Evolutionary conservation across 1,284 basidiomycete genomes (phyloP).

Genomic region (Ganoderma multipileum): DNA sequence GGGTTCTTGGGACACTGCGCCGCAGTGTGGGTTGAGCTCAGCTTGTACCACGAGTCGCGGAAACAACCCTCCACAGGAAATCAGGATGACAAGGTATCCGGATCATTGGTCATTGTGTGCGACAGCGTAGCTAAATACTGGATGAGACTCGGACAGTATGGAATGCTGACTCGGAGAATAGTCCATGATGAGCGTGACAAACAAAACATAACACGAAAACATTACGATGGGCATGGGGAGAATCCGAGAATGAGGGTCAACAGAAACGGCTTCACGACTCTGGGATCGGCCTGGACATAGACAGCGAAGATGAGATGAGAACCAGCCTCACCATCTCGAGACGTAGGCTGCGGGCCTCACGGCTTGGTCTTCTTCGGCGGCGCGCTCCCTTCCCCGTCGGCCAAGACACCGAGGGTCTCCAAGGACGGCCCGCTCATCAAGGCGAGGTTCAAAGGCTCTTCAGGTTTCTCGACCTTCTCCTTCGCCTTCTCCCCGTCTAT

Average conservation of each 20-base stretch:
- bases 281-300: background rate
- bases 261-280: background rate
- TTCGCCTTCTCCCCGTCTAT: constrained; percentile 5
- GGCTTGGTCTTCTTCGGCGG: constrained; percentile 12
- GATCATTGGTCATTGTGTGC: background rate
- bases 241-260: background rate
- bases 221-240: background rate
- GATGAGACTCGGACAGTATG: background rate
- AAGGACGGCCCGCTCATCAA: constrained; percentile 40
- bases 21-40: background rate
- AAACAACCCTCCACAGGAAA: background rate
- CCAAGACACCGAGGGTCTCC: background rate
- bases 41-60: background rate
- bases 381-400: background rate
- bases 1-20: background rate
- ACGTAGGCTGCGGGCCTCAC: constrained; percentile 6
- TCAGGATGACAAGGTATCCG: background rate
- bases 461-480: background rate
- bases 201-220: background rate
- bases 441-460: background rate
- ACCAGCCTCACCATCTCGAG: background rate
- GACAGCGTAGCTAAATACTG: background rate
- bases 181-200: background rate
- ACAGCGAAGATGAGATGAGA: background rate
- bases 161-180: background rate